Evolutionary conservation across 2,329 filamentous ascomycete genomes (phyloP).

Genomic region (Ceratocystiopsis sp.): DNA sequence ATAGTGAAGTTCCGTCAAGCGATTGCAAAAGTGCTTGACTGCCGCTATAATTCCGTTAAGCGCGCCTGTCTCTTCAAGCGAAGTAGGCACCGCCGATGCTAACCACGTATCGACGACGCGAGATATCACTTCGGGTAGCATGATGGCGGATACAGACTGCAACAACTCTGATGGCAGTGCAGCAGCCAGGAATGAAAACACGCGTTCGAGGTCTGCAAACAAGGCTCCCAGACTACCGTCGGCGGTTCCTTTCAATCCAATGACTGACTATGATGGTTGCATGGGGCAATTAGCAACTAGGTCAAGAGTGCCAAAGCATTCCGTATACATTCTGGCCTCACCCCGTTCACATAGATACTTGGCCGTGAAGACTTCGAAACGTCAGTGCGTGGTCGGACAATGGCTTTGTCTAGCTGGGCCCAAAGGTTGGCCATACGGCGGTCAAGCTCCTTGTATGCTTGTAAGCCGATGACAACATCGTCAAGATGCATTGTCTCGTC

Average conservation of each 20-base stretch:
- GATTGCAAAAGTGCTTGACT: slow-evolving; percentile 45
- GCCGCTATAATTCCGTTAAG: slow-evolving; percentile 57
- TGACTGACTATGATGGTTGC: slow-evolving; percentile 14
- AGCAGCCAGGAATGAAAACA: slow-evolving; percentile 34
- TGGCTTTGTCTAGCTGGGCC: slow-evolving; percentile 42
- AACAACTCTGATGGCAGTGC: slow-evolving; percentile 37
- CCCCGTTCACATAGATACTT: slow-evolving; percentile 24
- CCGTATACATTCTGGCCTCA: slow-evolving; percentile 11
- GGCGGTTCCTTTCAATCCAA: slow-evolving; percentile 25
- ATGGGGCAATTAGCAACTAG: neutral
- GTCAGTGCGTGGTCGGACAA: slow-evolving; percentile 43
- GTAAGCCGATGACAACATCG: slow-evolving; percentile 37
- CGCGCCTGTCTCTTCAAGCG: slow-evolving; percentile 48
- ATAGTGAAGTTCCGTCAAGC: slow-evolving; percentile 46
- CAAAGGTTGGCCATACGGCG: slow-evolving; percentile 42
- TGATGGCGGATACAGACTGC: slow-evolving; percentile 43
- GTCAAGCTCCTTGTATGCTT: slow-evolving; percentile 44
- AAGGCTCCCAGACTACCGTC: slow-evolving; percentile 31
- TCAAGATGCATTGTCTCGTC: slow-evolving; percentile 34
- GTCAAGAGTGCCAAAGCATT: too few species aligned
- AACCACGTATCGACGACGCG: slow-evolving; percentile 61
- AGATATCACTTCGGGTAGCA: slow-evolving; percentile 53
- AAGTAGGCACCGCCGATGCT: slow-evolving; percentile 56
- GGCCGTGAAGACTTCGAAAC: slow-evolving; percentile 18
- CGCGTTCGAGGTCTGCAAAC: slow-evolving; percentile 33